Evolutionary conservation across 371 early-diverging fungal species (phyloP), one percentile per base, ranked within the genome.

Genomic region (Gilbertella persicaria): DNA sequence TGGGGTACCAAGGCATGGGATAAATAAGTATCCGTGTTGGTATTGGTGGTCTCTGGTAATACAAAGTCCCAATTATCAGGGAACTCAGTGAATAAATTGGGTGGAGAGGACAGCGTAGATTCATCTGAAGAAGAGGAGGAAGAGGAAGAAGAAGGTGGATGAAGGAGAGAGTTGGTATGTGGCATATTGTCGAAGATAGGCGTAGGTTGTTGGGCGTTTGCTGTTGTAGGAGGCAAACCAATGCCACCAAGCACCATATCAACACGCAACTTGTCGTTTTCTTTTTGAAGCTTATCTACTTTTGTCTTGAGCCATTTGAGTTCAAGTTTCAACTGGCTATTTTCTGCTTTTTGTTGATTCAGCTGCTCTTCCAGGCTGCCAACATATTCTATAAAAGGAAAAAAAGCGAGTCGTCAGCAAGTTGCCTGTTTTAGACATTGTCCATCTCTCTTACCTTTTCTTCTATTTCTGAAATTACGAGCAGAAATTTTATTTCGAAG

Each of bases 401-500:
- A 64, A 29, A 20, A 20, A 16, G 2, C n/a, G 24, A 29, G 16
- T 52, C 53, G 62, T 56, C 50, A 52, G 55, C 40, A 48, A 47
- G 20, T 35, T 54, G 35, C 41, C 51, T 50, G 41, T 45, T 58
- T 33, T 28, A 24, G 23, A 16, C 9, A 26, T 17, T 58, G 5
- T 10, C 13, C 38, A 33, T 29, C 35, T 14, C 26, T n/a, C 19
- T 62, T 79, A 88, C 90, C 91, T 73, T 94, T 94, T 74, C 93
- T 75, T 39, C 94, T 82, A 49, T 87, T 86, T 36, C 95, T 81
- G 64, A 94, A 94, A 64, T 91, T 91, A 52, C 95, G 75, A 13
- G 95, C 95, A n/a, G 92, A 91, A 28, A 93, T 86, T 66, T 93
- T 93, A 74, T 94, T 94, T 26, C 94, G 74, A 47, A 93, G 66